Conservation (phyloP, 345 rosid genomes). For the Zanthoxylum bungeanum region DNA sequence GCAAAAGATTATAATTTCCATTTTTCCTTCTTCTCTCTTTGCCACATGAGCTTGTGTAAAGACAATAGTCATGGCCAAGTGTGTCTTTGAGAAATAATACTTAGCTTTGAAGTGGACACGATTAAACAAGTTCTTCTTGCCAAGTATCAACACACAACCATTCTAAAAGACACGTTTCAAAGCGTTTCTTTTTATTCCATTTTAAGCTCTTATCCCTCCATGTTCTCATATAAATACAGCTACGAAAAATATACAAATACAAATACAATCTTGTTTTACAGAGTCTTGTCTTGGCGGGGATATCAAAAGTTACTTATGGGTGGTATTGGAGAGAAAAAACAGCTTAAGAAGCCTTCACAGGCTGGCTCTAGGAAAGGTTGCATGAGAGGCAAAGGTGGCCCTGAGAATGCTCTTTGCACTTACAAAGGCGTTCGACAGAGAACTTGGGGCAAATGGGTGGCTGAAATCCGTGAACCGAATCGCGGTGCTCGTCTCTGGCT, state of each 20-base stretch:
- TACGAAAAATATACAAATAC: too few relatives aligned
- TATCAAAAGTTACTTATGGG: constrained; percentile 25
- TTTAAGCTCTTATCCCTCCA: constrained; percentile 7
- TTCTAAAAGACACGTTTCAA: constrained; percentile 47
- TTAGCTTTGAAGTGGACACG: constrained; percentile 39
- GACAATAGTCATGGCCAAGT: constrained; percentile 33
- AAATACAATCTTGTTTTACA: background rate
- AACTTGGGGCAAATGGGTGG: constrained; percentile 99
- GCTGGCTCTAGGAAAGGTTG: constrained; percentile 96
- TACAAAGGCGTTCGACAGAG: constrained; percentile 97
- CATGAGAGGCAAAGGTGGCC: constrained; percentile 98
- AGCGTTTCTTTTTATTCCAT: constrained; percentile 10
- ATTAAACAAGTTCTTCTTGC: constrained; percentile 31
- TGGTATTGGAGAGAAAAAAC: constrained; percentile 31
- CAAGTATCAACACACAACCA: constrained; percentile 33
- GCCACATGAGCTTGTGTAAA: constrained; percentile 28
- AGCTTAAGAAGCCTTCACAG: constrained; percentile 51
- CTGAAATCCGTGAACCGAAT: constrained; percentile 95
- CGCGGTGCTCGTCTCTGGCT: constrained; percentile 99
- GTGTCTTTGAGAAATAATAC: constrained; percentile 14
- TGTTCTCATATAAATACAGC: constrained; percentile 18
- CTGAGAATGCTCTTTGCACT: constrained; percentile 81
- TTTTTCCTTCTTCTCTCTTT: background rate
- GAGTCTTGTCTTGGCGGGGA: constrained; percentile 2
- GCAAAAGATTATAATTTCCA: background rate